These are phyloP conservation scores for Solanum phureja DNA, from an alignment of 257 asterid species.

Conservation along the genomic window DNA sequence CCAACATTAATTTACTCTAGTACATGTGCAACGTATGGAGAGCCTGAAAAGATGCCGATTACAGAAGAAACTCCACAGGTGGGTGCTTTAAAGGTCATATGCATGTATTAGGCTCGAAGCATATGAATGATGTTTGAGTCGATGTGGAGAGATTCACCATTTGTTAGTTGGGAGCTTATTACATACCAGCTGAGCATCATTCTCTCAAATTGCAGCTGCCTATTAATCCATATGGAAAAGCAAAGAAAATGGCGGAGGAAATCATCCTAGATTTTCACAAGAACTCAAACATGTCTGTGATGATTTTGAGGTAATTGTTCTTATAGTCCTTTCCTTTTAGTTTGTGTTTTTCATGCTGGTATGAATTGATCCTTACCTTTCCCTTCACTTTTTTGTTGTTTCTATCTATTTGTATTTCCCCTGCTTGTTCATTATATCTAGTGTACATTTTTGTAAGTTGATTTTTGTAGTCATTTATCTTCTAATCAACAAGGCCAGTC, in stretches of 20 bases:
- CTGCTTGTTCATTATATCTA: neutral
- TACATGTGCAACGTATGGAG: conserved; percentile 42
- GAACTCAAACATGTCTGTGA: conserved; percentile 76
- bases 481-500: neutral
- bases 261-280: conserved; percentile 75
- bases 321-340: neutral
- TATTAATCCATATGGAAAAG: conserved; percentile 71
- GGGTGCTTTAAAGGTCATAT: neutral
- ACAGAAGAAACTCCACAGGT: conserved; percentile 74
- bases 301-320: conserved; percentile 50
- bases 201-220: conserved; percentile 27
- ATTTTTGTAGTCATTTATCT: neutral
- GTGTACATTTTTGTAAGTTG: neutral
- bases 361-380: neutral
- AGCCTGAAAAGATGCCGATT: conserved; percentile 84
- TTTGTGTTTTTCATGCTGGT: neutral
- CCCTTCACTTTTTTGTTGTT: neutral
- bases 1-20: conserved; percentile 45
- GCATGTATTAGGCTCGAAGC: neutral
- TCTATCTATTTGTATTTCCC: neutral
- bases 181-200: neutral
- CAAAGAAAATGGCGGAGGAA: conserved; percentile 93
- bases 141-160: neutral
- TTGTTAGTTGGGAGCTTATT: neutral
- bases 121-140: neutral